Conservation (phyloP, 768 basidiomycete genomes). For the Pholiota conissans region DNA sequence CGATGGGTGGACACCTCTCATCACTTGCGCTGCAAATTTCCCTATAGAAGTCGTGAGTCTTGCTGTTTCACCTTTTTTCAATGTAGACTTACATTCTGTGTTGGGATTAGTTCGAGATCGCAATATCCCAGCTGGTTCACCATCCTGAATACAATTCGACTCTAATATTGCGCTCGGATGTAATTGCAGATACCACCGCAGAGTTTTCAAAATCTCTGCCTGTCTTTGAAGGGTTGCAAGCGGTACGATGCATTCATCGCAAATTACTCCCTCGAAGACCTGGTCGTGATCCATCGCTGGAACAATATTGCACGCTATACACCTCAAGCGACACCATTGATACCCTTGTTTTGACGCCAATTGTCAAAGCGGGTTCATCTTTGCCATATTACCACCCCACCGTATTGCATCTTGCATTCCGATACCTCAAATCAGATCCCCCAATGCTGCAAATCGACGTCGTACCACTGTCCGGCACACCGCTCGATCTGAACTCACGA, state of each 20-base stretch:
- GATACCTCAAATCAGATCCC: constrained; percentile 47
- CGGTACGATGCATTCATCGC: constrained; percentile 59
- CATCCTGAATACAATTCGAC: constrained; percentile 95
- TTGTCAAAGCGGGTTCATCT: constrained; percentile 39
- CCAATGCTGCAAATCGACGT: constrained; percentile 57
- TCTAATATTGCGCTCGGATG: constrained; percentile 84
- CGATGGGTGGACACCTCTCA: constrained; percentile 18
- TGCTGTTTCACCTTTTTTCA: background rate
- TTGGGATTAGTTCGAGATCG: constrained; percentile 63
- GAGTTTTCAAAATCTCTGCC: constrained; percentile 37
- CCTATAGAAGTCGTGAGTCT: constrained; percentile 24
- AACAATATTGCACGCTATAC: constrained; percentile 82
- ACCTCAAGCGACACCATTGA: constrained; percentile 17
- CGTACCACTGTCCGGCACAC: constrained; percentile 47
- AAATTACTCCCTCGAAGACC: constrained; percentile 78
- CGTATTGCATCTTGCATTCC: constrained; percentile 79
- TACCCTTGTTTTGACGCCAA: constrained; percentile 60
- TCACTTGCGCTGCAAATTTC: constrained; percentile 25
- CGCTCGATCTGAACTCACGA: constrained; percentile 56
- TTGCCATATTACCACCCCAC: constrained; percentile 92
- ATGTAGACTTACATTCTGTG: background rate
- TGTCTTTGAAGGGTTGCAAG: constrained; percentile 31
- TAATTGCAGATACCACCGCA: constrained; percentile 39
- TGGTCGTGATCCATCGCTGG: constrained; percentile 67
- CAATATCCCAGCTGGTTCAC: constrained; percentile 70